Evolutionary conservation across 2,329 filamentous ascomycete species (phyloP), one percentile per base, ranked within the genome.

Genomic region (Reticulascus tulasneorum): DNA sequence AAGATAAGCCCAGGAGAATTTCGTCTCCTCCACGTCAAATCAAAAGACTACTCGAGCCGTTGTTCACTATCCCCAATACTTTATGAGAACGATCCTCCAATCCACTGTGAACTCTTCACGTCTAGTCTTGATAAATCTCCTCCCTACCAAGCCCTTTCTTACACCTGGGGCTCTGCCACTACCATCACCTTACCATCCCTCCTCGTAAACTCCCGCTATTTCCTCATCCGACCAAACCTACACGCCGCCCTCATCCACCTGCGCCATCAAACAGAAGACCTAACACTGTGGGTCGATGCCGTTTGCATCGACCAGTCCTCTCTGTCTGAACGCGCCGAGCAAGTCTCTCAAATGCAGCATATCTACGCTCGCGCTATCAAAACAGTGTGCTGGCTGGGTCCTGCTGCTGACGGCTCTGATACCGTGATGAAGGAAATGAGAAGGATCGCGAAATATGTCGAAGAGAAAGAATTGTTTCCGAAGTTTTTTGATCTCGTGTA

Each of bases 121-220:
- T n/a, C n/a, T n/a, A n/a, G n/a, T n/a, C n/a, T n/a, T n/a, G n/a
- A n/a, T n/a, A 5, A n/a, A 3, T 6, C 3, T 30, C 11, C 3
- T 7, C 12, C 15, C 3, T 34, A 21, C 40, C 56, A 61, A 30
- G 47, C 57, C 22, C 51, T 62, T 28, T 62, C 58, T n/a, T 62
- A 62, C 34, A 57, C 57, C 21, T 62, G 58, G 58, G 58, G 58
- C 20, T 45, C 44, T 7, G 46, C 46, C 20, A 46, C 27, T 10
- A 49, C 52, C 9, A 38, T 30, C 23, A 47, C 44, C 7, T 19
- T 19, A 7, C 12, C 34, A 10, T 23, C 29, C 8, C 22, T 33
- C 19, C 12, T 28, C 12, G 23, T 33, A 11, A 19, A 16, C 5
- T 21, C 27, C n/a, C n/a, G 15, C 26, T 13, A 16, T 24, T 18